Evolutionary conservation across 139 green algal genomes (phyloP).

Genomic region (Auxenochlorella pyrenoidosa): DNA sequence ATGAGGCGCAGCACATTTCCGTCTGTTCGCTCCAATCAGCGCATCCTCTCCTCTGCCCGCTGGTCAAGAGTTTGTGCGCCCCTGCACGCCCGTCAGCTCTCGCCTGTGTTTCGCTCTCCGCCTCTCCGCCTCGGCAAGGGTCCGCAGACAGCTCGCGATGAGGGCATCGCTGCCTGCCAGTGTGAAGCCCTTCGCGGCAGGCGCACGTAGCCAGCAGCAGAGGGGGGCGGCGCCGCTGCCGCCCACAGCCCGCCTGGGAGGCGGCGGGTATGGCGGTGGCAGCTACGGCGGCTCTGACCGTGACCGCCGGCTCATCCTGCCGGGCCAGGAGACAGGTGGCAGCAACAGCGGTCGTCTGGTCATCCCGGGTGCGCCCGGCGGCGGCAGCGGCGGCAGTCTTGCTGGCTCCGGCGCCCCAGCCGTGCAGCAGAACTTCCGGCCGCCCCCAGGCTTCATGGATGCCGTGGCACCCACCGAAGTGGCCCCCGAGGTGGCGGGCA

Average conservation of each 20-base stretch:
- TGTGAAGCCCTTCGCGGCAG: not conserved
- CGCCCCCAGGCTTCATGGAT: slow-evolving; percentile 86
- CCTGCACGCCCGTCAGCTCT: not conserved
- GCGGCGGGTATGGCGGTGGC: slow-evolving; percentile 18
- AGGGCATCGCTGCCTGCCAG: not conserved
- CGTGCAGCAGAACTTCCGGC: slow-evolving; percentile 60
- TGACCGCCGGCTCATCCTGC: slow-evolving; percentile 16
- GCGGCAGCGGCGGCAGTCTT: not conserved
- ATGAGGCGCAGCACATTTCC: too few species aligned
- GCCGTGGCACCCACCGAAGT: slow-evolving; percentile 14
- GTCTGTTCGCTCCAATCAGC: too few species aligned
- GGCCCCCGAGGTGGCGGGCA: not conserved
- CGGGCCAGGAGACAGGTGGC: not conserved
- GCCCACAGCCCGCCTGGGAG: not conserved
- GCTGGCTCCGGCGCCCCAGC: not conserved
- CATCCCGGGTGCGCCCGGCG: slow-evolving; percentile 10
- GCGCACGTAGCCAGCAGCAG: not conserved
- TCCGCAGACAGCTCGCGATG: not conserved
- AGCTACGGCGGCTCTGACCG: too few species aligned
- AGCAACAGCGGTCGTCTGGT: slow-evolving; percentile 4
- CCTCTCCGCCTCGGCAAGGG: too few species aligned
- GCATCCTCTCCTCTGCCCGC: not conserved
- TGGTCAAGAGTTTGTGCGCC: not conserved
- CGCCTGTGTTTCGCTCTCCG: not conserved
- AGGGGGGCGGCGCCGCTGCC: not conserved